Evolutionary conservation across 2,329 filamentous ascomycete species (phyloP), one percentile per base, ranked within the genome.

Genomic region (Cercospora sojina): DNA sequence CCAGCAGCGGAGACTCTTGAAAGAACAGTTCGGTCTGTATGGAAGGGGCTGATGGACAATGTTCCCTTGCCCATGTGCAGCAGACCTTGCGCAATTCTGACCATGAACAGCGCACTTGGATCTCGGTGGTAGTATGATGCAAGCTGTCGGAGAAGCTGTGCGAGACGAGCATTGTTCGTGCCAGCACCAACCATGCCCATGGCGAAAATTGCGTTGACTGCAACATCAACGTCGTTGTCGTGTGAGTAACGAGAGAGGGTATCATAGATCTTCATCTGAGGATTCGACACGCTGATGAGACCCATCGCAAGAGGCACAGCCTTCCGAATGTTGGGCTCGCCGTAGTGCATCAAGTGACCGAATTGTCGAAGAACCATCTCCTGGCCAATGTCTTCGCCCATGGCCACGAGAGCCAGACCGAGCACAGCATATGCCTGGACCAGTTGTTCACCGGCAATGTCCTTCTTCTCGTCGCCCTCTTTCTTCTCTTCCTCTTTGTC

Each of bases 201-300:
- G 72, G 95, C 93, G 76, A 99, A 99, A 77, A 99, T 99, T 75
- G 95, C 93, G 77, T 98, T 99, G 80, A 99, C 91, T 43, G 95
- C 95, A 56, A 99, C 95, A 75, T 99, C 95, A 69, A 94, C 96
- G 81, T 99, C 95, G 73, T 95, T 99, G 83, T 99, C 95, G 86
- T 99, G 95, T 70, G 91, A 96, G 85, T 99, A 99, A 76, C 95
- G 87, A 60, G 95, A 99, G 10, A 99, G 84, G 0, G 95, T 99
- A 79, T 99, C 95, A 83, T 99, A 99, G 57, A 99, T 91, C 85
- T 98, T 99, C 94, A 99, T 99, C 79, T 99, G 96, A 10, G 95
- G 95, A 82, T 99, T 99, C 82, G 93, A 97, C 12, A 96, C 92
- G 81, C 92, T 97, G 77, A 99, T 90, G 63, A 99, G 86, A 75